Evolutionary conservation across 257 asterid species (phyloP), one percentile per base, ranked within the genome.

Genomic region (Gentiana macrophylla): DNA sequence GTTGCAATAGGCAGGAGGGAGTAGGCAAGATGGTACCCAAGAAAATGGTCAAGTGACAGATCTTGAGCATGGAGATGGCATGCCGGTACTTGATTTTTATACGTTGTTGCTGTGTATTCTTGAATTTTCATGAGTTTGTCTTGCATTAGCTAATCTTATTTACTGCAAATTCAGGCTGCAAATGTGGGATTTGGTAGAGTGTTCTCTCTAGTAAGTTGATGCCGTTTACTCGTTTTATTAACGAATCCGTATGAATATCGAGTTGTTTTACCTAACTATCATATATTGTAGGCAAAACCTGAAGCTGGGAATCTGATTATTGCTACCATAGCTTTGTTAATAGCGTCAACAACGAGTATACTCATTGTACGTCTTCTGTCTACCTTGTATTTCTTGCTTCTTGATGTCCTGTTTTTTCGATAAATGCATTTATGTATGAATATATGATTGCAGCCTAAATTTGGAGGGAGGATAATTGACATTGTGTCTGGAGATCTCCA

Each of bases 171-270:
- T 35, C 77, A 86, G 95, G 88, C 91, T 4, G 88, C 91, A 64
- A 75, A 77, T 68, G 91, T 86, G 72, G 86, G 95, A 70, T 84
- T 86, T 60, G 77, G 76, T 57, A 70, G 94, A 67, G 95, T 86
- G 51, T 11, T 86, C 15, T 79, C 94, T 44, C 86, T 83, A 15
- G 95, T 86, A 77, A 83, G 86, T 72, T 38, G 62, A 59, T 50
- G 43, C 55, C 13, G 38, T 52, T 65, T 61, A 44, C 41, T 46
- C 37, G 49, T 36, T 24, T 58, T 38, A 32, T 55, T 60, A 13
- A 44, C 45, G 3, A 56, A 32, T 46, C 15, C 10, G 4, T 50
- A 37, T 45, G 66, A 35, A 9, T 32, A 32, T 52, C 11, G 33
- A 57, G 68, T 37, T 41, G 8, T 24, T 63, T 73, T 38, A 38